phyloP scores from a whole-genome alignment of 257 asterid species.

The Nicotiana undulata region DNA sequence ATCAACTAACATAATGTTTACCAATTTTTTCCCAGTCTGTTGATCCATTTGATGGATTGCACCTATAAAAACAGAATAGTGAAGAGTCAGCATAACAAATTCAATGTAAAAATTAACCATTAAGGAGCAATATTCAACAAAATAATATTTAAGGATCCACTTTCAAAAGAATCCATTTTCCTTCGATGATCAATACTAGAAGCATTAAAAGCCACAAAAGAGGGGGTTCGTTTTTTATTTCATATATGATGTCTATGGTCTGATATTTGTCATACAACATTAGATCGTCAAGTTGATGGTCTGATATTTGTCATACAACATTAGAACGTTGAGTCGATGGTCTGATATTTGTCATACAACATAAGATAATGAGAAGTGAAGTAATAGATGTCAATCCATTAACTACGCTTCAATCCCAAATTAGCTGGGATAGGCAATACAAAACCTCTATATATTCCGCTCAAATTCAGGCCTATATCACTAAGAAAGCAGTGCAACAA shows the following conservation, averaged over 20 bases:
- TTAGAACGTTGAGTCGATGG: no score
- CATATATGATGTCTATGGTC: neutral
- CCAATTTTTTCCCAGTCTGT: no score
- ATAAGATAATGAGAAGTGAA: neutral
- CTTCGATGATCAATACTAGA: neutral
- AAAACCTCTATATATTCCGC: no score
- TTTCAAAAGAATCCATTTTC: neutral
- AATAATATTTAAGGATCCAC: no score
- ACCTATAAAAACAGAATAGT: constrained; percentile 16
- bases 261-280: neutral
- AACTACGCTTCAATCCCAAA: no score
- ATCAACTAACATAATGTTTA: neutral
- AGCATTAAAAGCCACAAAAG: neutral
- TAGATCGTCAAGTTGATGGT: no score
- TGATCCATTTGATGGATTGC: no score
- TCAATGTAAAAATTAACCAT: neutral
- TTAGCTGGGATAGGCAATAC: no score
- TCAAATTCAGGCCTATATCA: no score
- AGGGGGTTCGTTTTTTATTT: neutral
- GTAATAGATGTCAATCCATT: no score
- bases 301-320: no score
- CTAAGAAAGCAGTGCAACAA: neutral
- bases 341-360: neutral
- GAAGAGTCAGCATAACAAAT: neutral
- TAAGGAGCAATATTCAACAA: neutral